These are phyloP conservation scores for Glycine soja DNA, from an alignment of 306 rosid genomes.

Conservation along the genomic window DNA sequence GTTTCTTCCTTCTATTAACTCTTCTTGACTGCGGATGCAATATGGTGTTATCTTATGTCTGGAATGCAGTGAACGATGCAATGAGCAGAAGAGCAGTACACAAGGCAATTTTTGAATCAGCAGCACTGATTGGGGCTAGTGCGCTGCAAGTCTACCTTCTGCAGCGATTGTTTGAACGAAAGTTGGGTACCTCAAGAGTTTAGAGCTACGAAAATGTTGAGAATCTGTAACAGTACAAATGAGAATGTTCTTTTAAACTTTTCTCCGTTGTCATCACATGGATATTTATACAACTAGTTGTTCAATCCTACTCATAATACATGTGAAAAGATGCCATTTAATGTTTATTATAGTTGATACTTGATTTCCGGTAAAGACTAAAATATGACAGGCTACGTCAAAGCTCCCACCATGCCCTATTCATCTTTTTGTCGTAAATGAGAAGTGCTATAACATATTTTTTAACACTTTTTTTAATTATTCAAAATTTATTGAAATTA, in stretches of 20 bases:
- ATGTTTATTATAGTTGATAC: not conserved
- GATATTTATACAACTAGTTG: slow-evolving; percentile 28
- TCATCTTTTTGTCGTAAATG: not conserved
- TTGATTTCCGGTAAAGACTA: not conserved
- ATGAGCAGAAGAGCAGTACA: slow-evolving; percentile 86
- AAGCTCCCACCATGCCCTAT: not conserved
- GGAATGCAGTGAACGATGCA: slow-evolving; percentile 82
- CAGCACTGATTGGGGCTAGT: slow-evolving; percentile 75
- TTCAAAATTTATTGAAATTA: too few species aligned
- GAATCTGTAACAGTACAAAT: slow-evolving; percentile 45
- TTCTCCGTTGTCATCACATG: not conserved
- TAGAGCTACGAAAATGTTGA: slow-evolving; percentile 45
- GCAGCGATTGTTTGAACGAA: slow-evolving; percentile 80
- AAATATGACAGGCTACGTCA: not conserved
- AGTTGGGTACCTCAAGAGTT: slow-evolving; percentile 82
- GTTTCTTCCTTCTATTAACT: not conserved
- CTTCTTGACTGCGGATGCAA: not conserved
- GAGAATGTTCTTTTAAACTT: slow-evolving; percentile 27
- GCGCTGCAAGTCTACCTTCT: slow-evolving; percentile 83
- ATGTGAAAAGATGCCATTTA: slow-evolving; percentile 33
- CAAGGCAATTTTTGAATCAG: slow-evolving; percentile 82
- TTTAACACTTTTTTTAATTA: too few species aligned
- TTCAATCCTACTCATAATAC: slow-evolving; percentile 7
- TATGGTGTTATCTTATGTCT: not conserved
- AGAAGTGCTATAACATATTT: too few species aligned